phyloP scores from a whole-genome alignment of 805 yeast species.

The Debaryomyces maramus region DNA sequence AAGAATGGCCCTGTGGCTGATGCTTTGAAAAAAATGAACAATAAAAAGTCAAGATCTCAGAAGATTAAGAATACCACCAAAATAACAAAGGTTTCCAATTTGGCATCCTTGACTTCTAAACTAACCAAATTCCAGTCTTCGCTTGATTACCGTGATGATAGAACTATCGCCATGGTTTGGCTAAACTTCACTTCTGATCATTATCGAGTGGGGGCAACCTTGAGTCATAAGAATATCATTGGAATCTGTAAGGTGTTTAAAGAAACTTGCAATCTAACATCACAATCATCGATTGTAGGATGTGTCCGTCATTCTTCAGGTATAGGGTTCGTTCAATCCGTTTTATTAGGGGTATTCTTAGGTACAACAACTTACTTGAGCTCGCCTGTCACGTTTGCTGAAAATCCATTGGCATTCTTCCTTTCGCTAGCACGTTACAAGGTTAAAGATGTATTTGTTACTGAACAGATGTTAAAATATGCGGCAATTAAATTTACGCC shows the following conservation, averaged over 20 bases:
- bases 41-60: conserved; percentile 39
- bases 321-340: conserved; percentile 85
- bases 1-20: conserved; percentile 67
- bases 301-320: conserved; percentile 85
- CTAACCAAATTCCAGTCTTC: conserved; percentile 45
- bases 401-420: conserved; percentile 71
- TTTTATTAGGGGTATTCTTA: conserved; percentile 76
- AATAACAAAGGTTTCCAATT: conserved; percentile 41
- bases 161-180: conserved; percentile 61
- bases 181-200: conserved; percentile 72
- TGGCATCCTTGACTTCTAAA: conserved; percentile 43
- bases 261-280: conserved; percentile 84
- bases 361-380: conserved; percentile 85
- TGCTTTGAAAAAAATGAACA: conserved; percentile 50
- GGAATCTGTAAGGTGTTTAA: conserved; percentile 85
- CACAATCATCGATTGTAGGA: conserved; percentile 73
- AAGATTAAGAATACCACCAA: conserved; percentile 69
- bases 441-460: conserved; percentile 82
- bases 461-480: conserved; percentile 78
- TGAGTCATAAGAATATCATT: conserved; percentile 63
- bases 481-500: conserved; percentile 63
- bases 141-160: conserved; percentile 37
- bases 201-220: conserved; percentile 54
- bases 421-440: conserved; percentile 70
- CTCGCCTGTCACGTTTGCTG: conserved; percentile 74